Conservation (phyloP, 495 filamentous ascomycete genomes). For the Pseudevernia furfuracea region DNA sequence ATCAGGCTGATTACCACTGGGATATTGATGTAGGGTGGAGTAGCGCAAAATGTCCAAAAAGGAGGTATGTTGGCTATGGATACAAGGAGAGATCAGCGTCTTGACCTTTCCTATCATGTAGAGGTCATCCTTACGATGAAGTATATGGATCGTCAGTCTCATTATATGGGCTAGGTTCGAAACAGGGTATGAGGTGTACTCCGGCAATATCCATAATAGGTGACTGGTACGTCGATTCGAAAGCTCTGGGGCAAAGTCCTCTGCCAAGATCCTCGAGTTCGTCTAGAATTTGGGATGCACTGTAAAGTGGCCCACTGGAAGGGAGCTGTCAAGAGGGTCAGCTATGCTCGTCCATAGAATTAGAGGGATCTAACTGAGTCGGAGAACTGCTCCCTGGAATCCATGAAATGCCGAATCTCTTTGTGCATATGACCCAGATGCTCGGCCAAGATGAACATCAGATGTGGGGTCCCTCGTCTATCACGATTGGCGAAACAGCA, state of each 20-base stretch:
- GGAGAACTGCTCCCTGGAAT: neutral
- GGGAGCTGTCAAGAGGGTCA: neutral
- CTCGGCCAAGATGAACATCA: constrained; percentile 5
- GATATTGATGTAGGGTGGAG: neutral
- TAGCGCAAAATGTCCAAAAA: neutral
- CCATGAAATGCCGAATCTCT: neutral
- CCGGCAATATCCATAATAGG: neutral
- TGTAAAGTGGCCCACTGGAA: neutral
- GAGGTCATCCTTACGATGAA: neutral
- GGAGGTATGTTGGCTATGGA: neutral
- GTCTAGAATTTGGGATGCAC: neutral
- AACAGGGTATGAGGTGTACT: neutral
- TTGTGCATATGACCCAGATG: constrained; percentile 5
- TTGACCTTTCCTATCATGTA: neutral
- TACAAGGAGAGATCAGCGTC: neutral
- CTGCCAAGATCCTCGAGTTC: constrained; percentile 5
- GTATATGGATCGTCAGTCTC: neutral
- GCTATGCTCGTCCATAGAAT: neutral
- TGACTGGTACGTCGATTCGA: neutral
- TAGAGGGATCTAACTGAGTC: neutral
- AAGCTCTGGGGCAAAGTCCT: constrained; percentile 3
- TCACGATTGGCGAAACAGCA: constrained; percentile 5
- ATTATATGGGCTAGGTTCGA: neutral
- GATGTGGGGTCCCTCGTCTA: constrained; percentile 2
- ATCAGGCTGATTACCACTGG: neutral